phyloP scores from a whole-genome alignment of 768 basidiomycete species.

The Panaeolus cyanescens region DNA sequence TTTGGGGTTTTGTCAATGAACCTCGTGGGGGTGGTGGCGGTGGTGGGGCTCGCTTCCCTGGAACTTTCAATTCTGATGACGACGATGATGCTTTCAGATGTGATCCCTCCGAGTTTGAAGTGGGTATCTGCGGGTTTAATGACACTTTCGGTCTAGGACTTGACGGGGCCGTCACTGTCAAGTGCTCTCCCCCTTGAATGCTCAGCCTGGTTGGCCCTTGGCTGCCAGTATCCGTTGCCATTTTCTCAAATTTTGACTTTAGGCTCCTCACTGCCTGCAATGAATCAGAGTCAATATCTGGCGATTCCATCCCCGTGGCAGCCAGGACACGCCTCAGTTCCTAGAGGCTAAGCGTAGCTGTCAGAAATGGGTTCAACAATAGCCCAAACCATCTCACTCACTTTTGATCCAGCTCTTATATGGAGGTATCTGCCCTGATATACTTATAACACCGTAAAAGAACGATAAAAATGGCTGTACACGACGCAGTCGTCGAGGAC shows the following conservation, averaged over 20 bases:
- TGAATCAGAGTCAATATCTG: constrained; percentile 53
- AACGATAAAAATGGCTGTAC: not conserved
- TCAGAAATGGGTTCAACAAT: not conserved
- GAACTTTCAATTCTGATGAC: constrained; percentile 51
- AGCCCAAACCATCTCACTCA: not conserved
- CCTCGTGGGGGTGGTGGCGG: constrained; percentile 56
- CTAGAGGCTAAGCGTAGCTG: not conserved
- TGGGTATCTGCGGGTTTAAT: constrained; percentile 29
- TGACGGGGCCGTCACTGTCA: constrained; percentile 28
- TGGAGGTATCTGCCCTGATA: not conserved
- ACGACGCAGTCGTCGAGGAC: not conserved
- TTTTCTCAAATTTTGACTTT: constrained; percentile 69
- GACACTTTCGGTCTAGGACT: constrained; percentile 42
- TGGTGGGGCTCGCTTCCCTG: constrained; percentile 53
- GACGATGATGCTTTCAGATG: constrained; percentile 51
- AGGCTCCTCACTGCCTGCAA: constrained; percentile 69
- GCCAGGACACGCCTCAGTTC: not conserved
- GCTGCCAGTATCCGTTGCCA: constrained; percentile 44
- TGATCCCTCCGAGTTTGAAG: constrained; percentile 19
- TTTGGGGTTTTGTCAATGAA: constrained; percentile 25
- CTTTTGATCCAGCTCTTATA: not conserved
- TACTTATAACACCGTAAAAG: not conserved
- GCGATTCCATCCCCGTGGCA: constrained; percentile 8
- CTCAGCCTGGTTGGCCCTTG: constrained; percentile 15
- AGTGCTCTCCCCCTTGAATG: constrained; percentile 14